These are phyloP conservation scores for Eutypella sp. DNA, from an alignment of 2,329 filamentous ascomycete species.

Conservation along the genomic window DNA sequence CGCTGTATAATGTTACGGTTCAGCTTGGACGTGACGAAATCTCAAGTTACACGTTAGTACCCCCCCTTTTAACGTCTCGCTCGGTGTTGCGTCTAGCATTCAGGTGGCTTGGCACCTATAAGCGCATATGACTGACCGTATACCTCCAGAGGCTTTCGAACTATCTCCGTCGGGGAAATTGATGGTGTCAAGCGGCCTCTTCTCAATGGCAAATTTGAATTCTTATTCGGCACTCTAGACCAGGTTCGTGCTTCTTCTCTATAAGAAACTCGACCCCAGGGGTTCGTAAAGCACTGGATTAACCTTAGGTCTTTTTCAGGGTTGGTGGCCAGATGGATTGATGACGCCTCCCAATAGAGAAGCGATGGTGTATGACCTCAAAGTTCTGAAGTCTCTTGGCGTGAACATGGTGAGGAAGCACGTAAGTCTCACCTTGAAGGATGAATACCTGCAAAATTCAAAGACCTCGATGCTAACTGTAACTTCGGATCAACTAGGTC, in stretches of 20 bases:
- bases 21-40: constrained; percentile 47
- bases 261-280: no score
- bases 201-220: constrained; percentile 64
- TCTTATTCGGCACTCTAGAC: constrained; percentile 64
- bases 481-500: constrained; percentile 36
- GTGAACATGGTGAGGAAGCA: constrained; percentile 71
- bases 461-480: no score
- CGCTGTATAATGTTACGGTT: constrained; percentile 59
- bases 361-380: constrained; percentile 62
- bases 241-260: constrained; percentile 33
- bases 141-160: constrained; percentile 51
- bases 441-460: no score
- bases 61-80: background rate
- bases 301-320: constrained; percentile 22
- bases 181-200: constrained; percentile 56
- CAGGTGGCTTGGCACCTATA: no score
- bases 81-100: no score
- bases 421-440: constrained; percentile 35
- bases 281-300: background rate
- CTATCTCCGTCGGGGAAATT: constrained; percentile 51
- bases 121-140: background rate
- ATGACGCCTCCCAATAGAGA: constrained; percentile 61
- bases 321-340: constrained; percentile 67
- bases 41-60: constrained; percentile 50
- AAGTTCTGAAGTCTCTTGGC: constrained; percentile 59